Percentiles rank a stretch among this genome's conserved stretches.
Evolutionary conservation across 805 yeast genomes (phyloP).

Genomic region (Kodamaea jinghongensis): DNA sequence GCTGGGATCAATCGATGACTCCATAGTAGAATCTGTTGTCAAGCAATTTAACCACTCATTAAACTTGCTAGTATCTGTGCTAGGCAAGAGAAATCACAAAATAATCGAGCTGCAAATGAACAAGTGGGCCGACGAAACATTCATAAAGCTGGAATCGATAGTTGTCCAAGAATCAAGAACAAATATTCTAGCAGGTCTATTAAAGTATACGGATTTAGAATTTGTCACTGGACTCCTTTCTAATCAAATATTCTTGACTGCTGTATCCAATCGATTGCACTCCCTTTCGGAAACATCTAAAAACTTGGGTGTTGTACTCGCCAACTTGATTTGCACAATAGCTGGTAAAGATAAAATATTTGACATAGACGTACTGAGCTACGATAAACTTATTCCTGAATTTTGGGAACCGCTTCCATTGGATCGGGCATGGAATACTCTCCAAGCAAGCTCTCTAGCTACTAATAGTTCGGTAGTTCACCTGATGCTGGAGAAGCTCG

Average conservation of each 20-base stretch:
- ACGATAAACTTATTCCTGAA: too few species aligned
- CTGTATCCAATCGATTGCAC: slow-evolving; percentile 54
- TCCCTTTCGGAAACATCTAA: slow-evolving; percentile 47
- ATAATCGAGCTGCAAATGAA: not conserved
- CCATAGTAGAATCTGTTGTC: slow-evolving; percentile 1
- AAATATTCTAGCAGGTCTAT: slow-evolving; percentile 40
- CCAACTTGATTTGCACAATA: slow-evolving; percentile 45
- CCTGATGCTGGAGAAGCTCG: too few species aligned
- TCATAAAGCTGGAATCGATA: slow-evolving; percentile 40
- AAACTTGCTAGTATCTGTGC: slow-evolving; percentile 16
- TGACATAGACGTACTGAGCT: slow-evolving; percentile 10
- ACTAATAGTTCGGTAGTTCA: too few species aligned
- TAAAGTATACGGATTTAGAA: slow-evolving; percentile 18
- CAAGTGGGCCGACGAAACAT: slow-evolving; percentile 30
- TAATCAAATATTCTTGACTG: slow-evolving; percentile 41
- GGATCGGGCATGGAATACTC: too few species aligned
- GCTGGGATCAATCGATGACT: slow-evolving; percentile 16
- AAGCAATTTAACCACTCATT: slow-evolving; percentile 11
- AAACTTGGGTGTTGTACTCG: slow-evolving; percentile 54
- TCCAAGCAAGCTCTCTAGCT: too few species aligned
- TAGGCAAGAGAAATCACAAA: not conserved
- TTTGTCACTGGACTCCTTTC: slow-evolving; percentile 29
- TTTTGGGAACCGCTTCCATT: too few species aligned
- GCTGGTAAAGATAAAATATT: slow-evolving; percentile 31
- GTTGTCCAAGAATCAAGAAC: slow-evolving; percentile 49